These are phyloP conservation scores for Fusarium phyllophilum DNA, from an alignment of 2,329 filamentous ascomycete species.

Conservation along the genomic window DNA sequence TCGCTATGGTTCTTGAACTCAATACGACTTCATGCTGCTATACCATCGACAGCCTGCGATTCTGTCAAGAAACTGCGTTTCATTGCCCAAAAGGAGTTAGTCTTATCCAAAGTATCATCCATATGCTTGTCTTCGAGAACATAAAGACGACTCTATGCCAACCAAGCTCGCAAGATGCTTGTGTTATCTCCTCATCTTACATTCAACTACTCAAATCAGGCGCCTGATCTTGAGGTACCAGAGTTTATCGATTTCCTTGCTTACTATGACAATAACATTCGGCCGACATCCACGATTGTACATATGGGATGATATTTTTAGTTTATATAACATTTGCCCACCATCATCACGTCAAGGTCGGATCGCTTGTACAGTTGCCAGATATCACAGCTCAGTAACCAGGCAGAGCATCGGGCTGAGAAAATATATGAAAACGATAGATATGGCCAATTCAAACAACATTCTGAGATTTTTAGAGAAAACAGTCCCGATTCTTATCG, in stretches of 20 bases:
- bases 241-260: too few species aligned
- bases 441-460: too few species aligned
- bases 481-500: neutral
- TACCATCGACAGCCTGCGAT: neutral
- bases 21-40: neutral
- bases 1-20: neutral
- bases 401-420: neutral
- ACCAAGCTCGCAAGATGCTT: neutral
- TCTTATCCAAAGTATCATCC: neutral
- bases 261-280: neutral
- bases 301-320: fast-evolving
- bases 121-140: neutral
- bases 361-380: too few species aligned
- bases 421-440: too few species aligned
- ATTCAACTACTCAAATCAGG: neutral
- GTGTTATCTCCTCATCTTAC: neutral
- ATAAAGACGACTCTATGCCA: neutral
- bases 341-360: neutral
- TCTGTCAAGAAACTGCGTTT: neutral
- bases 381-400: neutral
- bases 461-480: neutral
- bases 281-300: too few species aligned
- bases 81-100: neutral
- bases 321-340: too few species aligned
- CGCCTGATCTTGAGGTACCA: neutral